A percentile compares a stretch with the other conserved stretches of the same genome.
phyloP scores from a whole-genome alignment of 2,329 filamentous ascomycete genomes.

The Paecilomyces sp. region DNA sequence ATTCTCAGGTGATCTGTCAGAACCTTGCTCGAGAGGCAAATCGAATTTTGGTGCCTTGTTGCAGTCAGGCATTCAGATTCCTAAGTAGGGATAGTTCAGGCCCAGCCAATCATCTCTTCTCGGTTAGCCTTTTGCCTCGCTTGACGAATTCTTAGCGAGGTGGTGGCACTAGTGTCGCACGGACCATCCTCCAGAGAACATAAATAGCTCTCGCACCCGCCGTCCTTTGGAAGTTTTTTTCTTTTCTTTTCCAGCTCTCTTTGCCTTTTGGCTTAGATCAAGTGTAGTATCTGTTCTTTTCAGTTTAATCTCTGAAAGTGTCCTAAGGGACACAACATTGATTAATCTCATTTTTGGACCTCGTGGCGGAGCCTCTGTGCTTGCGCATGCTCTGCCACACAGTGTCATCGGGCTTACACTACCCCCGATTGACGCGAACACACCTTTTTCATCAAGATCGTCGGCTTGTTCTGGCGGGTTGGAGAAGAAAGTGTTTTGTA shows the following conservation, averaged over 20 bases:
- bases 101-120: neutral
- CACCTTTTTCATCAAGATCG: conserved; percentile 54
- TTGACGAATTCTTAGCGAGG: neutral
- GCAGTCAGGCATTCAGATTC: neutral
- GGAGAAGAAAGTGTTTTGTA: conserved; percentile 45
- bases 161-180: conserved; percentile 7
- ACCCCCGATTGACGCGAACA: conserved; percentile 62
- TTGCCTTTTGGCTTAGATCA: conserved; percentile 70
- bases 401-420: conserved; percentile 73
- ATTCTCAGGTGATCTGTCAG: neutral
- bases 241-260: conserved; percentile 43
- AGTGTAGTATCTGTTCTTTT: conserved; percentile 97
- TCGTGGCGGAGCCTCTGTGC: conserved; percentile 56
- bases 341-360: conserved; percentile 76
- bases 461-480: conserved; percentile 46
- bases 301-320: conserved; percentile 93
- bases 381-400: conserved; percentile 61
- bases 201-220: conserved; percentile 20
- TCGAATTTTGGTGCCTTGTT: neutral
- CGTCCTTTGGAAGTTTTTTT: conserved; percentile 25
- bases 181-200: conserved; percentile 9
- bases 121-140: neutral
- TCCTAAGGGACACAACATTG: conserved; percentile 63
- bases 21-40: too few relatives aligned
- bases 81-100: neutral